phyloP scores from a whole-genome alignment of 805 yeast species.

The Candida oleophila region DNA sequence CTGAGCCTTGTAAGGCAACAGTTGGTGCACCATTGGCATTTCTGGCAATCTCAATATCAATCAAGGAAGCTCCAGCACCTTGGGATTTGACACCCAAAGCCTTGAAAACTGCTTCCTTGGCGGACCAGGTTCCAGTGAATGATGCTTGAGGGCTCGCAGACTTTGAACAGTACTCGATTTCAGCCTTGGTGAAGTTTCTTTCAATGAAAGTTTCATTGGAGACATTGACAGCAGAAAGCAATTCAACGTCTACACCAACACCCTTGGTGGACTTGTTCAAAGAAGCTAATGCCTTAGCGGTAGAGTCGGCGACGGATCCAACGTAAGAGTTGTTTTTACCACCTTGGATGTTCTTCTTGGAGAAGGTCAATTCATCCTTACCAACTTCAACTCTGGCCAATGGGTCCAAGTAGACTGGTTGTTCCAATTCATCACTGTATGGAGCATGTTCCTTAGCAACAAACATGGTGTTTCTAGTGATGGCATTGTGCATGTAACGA shows the following conservation, averaged over 20 bases:
- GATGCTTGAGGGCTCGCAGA: slow-evolving; percentile 85
- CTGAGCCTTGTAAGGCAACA: slow-evolving; percentile 75
- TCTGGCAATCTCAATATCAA: slow-evolving; percentile 84
- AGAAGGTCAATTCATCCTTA: slow-evolving; percentile 45
- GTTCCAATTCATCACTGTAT: slow-evolving; percentile 84
- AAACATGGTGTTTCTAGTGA: slow-evolving; percentile 87
- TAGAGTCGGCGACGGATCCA: slow-evolving; percentile 48
- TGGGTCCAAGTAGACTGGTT: slow-evolving; percentile 92
- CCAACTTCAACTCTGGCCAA: slow-evolving; percentile 68
- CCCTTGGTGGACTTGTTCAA: slow-evolving; percentile 62
- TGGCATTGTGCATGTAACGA: slow-evolving; percentile 93
- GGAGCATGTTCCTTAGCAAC: slow-evolving; percentile 94
- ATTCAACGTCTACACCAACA: slow-evolving; percentile 97
- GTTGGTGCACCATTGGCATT: slow-evolving; percentile 76
- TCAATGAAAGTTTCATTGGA: slow-evolving; percentile 89
- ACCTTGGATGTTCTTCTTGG: slow-evolving; percentile 51
- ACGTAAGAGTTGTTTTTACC: slow-evolving; percentile 35
- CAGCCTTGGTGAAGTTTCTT: slow-evolving; percentile 84
- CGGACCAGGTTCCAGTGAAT: slow-evolving; percentile 98
- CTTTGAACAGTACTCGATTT: slow-evolving; percentile 71
- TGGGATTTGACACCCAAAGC: slow-evolving; percentile 82
- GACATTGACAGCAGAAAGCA: slow-evolving; percentile 74
- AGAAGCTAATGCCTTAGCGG: slow-evolving; percentile 59
- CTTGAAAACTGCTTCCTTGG: slow-evolving; percentile 98
- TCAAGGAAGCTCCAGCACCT: slow-evolving; percentile 94